These are phyloP conservation scores for Xylaria sp. DNA, from an alignment of 2,329 filamentous ascomycete genomes.

Conservation along the genomic window DNA sequence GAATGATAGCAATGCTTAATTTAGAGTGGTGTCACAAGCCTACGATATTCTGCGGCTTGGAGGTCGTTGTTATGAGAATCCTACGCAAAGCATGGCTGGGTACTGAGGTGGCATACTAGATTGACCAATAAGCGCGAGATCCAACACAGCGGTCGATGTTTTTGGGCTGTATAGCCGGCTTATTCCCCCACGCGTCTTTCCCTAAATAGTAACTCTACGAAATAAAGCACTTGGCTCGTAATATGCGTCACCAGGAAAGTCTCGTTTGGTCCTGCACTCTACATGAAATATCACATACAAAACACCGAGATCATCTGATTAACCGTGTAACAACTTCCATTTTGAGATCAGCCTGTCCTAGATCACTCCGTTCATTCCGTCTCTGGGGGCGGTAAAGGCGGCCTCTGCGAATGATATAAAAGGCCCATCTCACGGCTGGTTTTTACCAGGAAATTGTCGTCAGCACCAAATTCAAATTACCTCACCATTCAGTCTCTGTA, in stretches of 20 bases:
- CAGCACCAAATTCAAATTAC: neutral
- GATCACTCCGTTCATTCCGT: neutral
- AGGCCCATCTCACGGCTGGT: neutral
- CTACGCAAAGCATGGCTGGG: conserved; percentile 2
- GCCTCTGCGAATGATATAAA: conserved; percentile 13
- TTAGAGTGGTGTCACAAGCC: neutral
- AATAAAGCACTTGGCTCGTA: neutral
- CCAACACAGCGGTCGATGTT: conserved; percentile 6
- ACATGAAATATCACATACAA: neutral
- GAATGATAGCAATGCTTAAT: neutral
- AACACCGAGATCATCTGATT: conserved; percentile 5
- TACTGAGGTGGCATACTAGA: conserved; percentile 24
- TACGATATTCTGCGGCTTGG: conserved; percentile 1
- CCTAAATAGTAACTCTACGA: conserved; percentile 17
- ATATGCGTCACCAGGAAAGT: neutral
- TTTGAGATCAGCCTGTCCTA: neutral
- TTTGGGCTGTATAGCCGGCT: conserved; percentile 1
- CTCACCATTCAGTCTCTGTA: neutral
- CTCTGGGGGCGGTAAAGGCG: neutral
- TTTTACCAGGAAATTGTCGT: neutral
- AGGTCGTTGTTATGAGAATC: conserved; percentile 1
- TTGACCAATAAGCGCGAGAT: conserved; percentile 1
- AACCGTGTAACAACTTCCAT: neutral
- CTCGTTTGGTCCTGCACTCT: neutral
- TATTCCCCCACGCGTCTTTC: neutral